Evolutionary conservation across 441 rosid genomes (phyloP), one percentile per base, ranked within the genome.

Genomic region (Breynia disticha): DNA sequence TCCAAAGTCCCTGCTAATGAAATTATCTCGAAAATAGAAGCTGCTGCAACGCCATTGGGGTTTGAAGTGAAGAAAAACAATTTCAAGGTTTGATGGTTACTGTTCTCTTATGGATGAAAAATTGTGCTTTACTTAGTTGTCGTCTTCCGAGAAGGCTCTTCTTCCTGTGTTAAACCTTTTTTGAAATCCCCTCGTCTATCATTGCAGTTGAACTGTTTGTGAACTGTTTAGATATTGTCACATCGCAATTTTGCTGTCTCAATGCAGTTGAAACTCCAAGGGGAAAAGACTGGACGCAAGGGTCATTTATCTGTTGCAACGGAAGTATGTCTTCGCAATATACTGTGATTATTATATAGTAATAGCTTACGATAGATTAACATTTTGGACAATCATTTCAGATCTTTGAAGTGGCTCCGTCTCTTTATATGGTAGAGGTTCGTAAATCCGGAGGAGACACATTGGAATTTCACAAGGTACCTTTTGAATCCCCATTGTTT

Each of bases 391-490:
- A 20, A 39, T 18, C 49, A 32, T 46, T 45, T 37, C 83, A 94
- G 97, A 84, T 94, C 53, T 83, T 79, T 77, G 87, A 94, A 79
- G 99, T 94, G 63, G 99, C 97, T 60, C 99, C 99, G 66, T 87
- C 95, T 12, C 96, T 94, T 55, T 82, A 77, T 59, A 85, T 90
- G 99, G 97, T 90, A 48, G 99, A 94, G 74, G 74, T 94, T 72
- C 84, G 95, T 38, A 94, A 94, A 65, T 81, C 99, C 32, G 91
- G 84, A 35, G 99, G 99, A 59, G 99, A 94, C 71, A 94, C 99
- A 46, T 82, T 94, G 68, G 99, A 94, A 72, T 94, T 90, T 72
- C 99, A 94, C 79, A 83, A 87, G 95, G 99, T 94, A 69, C 41
- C 7, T 37, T 37, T 5, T 37, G 41, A 37, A 5, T 37, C 8